These are phyloP conservation scores for Uronychia setigera DNA, from an alignment of 73 alveolate species.

Conservation along the genomic window DNA sequence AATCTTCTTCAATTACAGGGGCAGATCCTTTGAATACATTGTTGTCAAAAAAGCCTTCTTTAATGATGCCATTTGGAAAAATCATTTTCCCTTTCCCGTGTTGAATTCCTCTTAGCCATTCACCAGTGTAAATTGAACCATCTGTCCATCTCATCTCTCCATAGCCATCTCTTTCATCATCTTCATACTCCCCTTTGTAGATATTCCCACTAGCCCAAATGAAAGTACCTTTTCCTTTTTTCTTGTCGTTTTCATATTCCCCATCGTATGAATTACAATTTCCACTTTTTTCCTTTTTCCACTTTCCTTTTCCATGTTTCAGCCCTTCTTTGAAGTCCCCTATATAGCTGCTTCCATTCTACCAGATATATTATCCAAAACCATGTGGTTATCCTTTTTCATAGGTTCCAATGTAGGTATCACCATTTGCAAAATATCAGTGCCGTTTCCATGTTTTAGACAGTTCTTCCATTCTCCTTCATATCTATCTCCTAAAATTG, in stretches of 20 bases:
- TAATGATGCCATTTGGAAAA: conserved; percentile 7
- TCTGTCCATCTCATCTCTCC: conserved; percentile 22
- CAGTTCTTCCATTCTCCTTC: conserved; percentile 66
- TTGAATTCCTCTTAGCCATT: conserved; percentile 25
- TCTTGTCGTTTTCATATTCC: conserved; percentile 38
- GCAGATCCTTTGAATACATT: conserved; percentile 38
- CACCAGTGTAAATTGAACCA: conserved; percentile 8
- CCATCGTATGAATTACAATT: conserved; percentile 53
- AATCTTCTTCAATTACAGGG: too few relatives aligned
- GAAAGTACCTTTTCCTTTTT: conserved; percentile 56
- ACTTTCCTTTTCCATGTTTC: conserved; percentile 68
- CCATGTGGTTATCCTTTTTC: conserved; percentile 73
- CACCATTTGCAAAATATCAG: conserved; percentile 68
- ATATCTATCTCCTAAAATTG: conserved; percentile 55
- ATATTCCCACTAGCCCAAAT: conserved; percentile 30
- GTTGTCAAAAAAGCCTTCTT: conserved; percentile 32
- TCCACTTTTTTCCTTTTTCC: conserved; percentile 49
- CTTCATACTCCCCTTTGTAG: conserved; percentile 13
- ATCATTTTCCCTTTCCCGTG: conserved; percentile 33
- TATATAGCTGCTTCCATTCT: conserved; percentile 60
- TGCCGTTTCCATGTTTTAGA: conserved; percentile 72
- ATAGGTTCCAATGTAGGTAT: conserved; percentile 61
- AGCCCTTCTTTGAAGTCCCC: conserved; percentile 67
- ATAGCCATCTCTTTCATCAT: conserved; percentile 14
- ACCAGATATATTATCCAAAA: conserved; percentile 67